Evolutionary conservation across 2,329 filamentous ascomycete genomes (phyloP).

Genomic region (Dendrostoma leiphaemia): DNA sequence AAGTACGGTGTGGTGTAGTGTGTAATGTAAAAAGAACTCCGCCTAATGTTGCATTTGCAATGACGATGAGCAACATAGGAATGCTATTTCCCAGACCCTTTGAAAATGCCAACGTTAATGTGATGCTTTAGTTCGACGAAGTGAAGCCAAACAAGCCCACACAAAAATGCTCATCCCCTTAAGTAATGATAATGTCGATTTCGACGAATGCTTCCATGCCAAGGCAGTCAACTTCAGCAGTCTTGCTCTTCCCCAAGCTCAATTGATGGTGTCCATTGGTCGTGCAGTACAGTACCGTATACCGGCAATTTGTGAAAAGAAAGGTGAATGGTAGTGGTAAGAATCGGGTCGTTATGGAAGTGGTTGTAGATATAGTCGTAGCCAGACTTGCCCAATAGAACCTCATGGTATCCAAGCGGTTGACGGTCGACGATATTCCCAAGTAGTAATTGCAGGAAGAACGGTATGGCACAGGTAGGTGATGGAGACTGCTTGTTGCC

Average conservation of each 20-base stretch:
- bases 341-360: neutral
- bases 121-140: neutral
- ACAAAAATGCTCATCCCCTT: neutral
- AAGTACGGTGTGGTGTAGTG: neutral
- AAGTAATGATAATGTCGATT: neutral
- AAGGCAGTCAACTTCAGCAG: too few species aligned
- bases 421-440: slow-evolving; percentile 8
- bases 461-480: neutral
- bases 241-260: neutral
- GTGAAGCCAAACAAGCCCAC: neutral
- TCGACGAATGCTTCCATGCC: neutral
- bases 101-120: neutral
- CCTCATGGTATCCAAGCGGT: slow-evolving; percentile 16
- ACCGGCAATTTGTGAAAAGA: neutral
- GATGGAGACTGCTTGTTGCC: neutral
- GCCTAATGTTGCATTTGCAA: neutral
- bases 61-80: neutral
- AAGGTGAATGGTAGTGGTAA: neutral
- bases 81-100: neutral
- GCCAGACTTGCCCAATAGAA: neutral
- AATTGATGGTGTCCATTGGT: neutral
- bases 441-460: neutral
- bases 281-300: neutral
- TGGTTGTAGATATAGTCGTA: neutral
- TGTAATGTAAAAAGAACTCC: neutral